Conservation (phyloP, 2,329 filamentous ascomycete genomes). For the Curvularia hawaiiensis region DNA sequence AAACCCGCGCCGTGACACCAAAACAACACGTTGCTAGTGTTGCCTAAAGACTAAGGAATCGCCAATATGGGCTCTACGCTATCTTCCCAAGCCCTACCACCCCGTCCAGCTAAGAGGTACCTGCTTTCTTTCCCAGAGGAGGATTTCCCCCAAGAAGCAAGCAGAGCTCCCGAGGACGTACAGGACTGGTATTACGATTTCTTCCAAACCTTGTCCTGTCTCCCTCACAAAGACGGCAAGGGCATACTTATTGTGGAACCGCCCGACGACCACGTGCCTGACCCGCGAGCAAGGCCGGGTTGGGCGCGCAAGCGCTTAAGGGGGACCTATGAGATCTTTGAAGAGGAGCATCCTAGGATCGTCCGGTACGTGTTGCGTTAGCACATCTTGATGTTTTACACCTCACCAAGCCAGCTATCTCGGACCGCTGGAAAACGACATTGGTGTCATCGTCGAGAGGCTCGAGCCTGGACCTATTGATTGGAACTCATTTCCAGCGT, state of each 20-base stretch:
- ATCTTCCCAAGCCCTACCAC: neutral
- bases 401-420: neutral
- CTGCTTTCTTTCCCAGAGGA: neutral
- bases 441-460: neutral
- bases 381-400: neutral
- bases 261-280: neutral
- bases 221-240: neutral
- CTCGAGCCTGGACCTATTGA: neutral
- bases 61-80: neutral
- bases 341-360: neutral
- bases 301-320: neutral
- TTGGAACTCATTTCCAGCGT: neutral
- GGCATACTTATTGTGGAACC: neutral
- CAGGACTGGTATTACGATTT: neutral
- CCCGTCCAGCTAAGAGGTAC: neutral
- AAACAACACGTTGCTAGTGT: too few relatives aligned
- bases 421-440: neutral
- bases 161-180: neutral
- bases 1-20: too few relatives aligned
- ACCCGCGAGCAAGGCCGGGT: neutral
- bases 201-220: neutral
- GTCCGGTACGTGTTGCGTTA: neutral
- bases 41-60: neutral
- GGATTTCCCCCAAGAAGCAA: neutral
- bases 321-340: neutral